A percentile compares a stretch with the other conserved stretches of the same genome.
Evolutionary conservation across 2,329 filamentous ascomycete species (phyloP).

Genomic region (Colletotrichum sp.): DNA sequence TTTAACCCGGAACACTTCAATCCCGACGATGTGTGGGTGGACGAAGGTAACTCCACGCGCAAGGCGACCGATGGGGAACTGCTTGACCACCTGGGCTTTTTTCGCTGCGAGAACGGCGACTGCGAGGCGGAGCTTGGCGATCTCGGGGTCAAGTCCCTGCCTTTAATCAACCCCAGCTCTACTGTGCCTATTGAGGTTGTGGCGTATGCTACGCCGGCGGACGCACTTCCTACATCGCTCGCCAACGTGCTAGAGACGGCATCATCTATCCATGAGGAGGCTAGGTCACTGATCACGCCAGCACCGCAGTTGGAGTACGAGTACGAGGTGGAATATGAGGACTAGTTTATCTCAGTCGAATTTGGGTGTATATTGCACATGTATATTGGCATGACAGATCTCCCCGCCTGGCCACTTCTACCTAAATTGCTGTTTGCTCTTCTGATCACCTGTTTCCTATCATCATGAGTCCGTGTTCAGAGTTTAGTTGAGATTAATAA

Average conservation of each 20-base stretch:
- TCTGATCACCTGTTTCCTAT: too few relatives aligned
- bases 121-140: neutral
- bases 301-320: neutral
- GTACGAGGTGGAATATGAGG: neutral
- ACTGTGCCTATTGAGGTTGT: neutral
- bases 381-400: too few relatives aligned
- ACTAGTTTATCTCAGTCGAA: neutral
- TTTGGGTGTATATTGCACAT: too few relatives aligned
- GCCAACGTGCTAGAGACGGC: neutral
- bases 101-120: neutral
- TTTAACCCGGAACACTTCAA: neutral
- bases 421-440: too few relatives aligned
- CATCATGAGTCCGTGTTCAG: too few relatives aligned
- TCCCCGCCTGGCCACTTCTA: too few relatives aligned
- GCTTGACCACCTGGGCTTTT: neutral
- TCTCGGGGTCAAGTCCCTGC: neutral
- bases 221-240: neutral
- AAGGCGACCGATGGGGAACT: neutral
- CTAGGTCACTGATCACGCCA: neutral
- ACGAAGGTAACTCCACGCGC: neutral
- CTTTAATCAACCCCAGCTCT: neutral
- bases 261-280: neutral
- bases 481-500: too few relatives aligned
- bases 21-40: neutral
- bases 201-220: neutral